Evolutionary conservation across 78 protist genomes (phyloP).

Genomic region (Tieghemostelium lacteum): DNA sequence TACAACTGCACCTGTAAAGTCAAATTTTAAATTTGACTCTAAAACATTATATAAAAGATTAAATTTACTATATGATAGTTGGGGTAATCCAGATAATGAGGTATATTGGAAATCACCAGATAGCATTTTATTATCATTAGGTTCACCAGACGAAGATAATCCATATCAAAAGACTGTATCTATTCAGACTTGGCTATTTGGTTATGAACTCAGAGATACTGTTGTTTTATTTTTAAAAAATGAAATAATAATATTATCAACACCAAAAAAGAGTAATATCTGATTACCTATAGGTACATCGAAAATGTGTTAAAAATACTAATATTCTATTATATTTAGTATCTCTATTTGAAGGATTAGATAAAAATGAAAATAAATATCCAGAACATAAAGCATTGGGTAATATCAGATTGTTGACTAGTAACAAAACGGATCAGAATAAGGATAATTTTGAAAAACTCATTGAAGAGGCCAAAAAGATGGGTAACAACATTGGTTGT

Average conservation of each 20-base stretch:
- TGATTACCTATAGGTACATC: not conserved
- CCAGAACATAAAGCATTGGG: not conserved
- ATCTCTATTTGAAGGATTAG: conserved; percentile 24
- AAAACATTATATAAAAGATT: conserved; percentile 7
- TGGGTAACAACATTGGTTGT: conserved; percentile 55
- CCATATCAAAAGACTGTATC: conserved; percentile 68
- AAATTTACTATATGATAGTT: conserved; percentile 35
- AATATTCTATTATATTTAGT: conserved; percentile 4
- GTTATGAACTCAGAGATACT: conserved; percentile 84
- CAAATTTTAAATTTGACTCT: not conserved
- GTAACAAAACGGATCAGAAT: conserved; percentile 36
- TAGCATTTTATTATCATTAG: conserved; percentile 38
- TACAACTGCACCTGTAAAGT: too few relatives aligned
- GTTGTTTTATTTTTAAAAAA: conserved; percentile 76
- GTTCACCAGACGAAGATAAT: conserved; percentile 50
- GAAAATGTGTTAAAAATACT: not conserved
- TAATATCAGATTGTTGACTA: conserved; percentile 1
- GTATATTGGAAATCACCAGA: conserved; percentile 42
- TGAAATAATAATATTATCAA: conserved; percentile 48
- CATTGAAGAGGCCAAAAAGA: conserved; percentile 33
- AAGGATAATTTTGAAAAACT: conserved; percentile 51
- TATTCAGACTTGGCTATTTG: conserved; percentile 80
- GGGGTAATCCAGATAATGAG: conserved; percentile 32
- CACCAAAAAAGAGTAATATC: conserved; percentile 62
- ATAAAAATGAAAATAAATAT: conserved; percentile 17